Conservation (phyloP, 768 basidiomycete species). For the Pleurotus tuoliensis region DNA sequence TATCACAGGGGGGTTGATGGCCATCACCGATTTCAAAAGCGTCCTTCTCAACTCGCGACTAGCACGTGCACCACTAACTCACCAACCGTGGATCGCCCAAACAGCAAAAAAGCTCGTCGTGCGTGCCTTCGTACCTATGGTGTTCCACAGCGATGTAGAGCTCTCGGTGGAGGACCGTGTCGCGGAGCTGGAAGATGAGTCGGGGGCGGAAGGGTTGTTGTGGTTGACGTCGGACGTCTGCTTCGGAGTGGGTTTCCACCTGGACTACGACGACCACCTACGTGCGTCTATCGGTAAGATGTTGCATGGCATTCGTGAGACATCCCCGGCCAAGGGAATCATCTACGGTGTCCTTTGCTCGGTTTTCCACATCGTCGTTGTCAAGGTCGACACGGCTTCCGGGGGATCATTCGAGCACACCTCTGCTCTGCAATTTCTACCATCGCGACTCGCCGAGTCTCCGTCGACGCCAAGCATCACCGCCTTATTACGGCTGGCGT, state of each 20-base stretch:
- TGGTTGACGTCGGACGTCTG: slow-evolving; percentile 8
- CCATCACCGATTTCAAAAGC: not conserved
- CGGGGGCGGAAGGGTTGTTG: not conserved
- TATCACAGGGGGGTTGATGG: slow-evolving; percentile 12
- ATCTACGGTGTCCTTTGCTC: slow-evolving; percentile 15
- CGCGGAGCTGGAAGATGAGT: not conserved
- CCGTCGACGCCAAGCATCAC: slow-evolving; percentile 14
- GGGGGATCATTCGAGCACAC: not conserved
- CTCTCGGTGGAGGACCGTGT: not conserved
- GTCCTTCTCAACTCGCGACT: slow-evolving; percentile 10
- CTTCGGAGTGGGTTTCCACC: slow-evolving; percentile 14
- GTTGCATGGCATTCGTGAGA: not conserved
- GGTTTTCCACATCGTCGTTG: slow-evolving; percentile 18
- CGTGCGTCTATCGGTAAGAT: slow-evolving; percentile 1
- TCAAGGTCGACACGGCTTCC: slow-evolving; percentile 9
- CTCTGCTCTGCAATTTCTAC: not conserved
- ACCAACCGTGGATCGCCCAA: not conserved
- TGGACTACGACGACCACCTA: slow-evolving; percentile 15
- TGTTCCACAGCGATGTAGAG: not conserved
- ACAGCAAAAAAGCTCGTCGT: not conserved
- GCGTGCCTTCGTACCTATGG: not conserved
- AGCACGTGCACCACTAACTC: not conserved
- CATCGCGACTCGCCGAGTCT: not conserved
- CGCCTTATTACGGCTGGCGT: slow-evolving; percentile 11
- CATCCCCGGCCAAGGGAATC: not conserved